These are phyloP conservation scores for Aspergillus eucalypticola DNA, from an alignment of 2,329 filamentous ascomycete genomes.

Conservation along the genomic window DNA sequence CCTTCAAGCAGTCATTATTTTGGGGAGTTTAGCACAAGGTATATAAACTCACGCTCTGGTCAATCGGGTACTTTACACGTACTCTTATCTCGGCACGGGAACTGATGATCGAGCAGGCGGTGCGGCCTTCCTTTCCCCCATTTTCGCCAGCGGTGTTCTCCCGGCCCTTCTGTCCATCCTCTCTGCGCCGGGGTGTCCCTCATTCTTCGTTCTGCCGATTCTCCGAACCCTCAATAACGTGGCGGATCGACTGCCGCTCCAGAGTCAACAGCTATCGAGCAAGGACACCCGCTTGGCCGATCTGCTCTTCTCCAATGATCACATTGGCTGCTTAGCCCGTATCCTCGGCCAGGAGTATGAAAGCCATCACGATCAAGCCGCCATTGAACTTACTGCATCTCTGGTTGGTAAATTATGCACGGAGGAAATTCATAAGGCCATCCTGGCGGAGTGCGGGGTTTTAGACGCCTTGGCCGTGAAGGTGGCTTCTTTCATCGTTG, in stretches of 20 bases:
- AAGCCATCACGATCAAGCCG: slow-evolving; percentile 55
- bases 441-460: slow-evolving; percentile 71
- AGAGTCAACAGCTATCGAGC: slow-evolving; percentile 53
- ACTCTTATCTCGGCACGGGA: slow-evolving; percentile 19
- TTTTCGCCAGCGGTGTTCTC: slow-evolving; percentile 69
- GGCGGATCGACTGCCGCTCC: slow-evolving; percentile 62
- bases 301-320: slow-evolving; percentile 62
- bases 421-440: slow-evolving; percentile 68
- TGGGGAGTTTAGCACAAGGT: slow-evolving; percentile 85
- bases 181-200: slow-evolving; percentile 64
- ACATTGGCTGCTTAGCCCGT: slow-evolving; percentile 62
- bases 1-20: slow-evolving; percentile 79
- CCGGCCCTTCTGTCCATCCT: slow-evolving; percentile 69
- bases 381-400: slow-evolving; percentile 43
- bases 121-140: slow-evolving; percentile 71
- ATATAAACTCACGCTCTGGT: slow-evolving; percentile 20
- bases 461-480: slow-evolving; percentile 76
- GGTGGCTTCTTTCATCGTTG: slow-evolving; percentile 69
- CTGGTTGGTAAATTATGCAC: slow-evolving; percentile 65
- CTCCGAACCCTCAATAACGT: slow-evolving; percentile 74
- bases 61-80: neutral
- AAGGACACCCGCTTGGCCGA: slow-evolving; percentile 59
- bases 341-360: slow-evolving; percentile 64
- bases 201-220: slow-evolving; percentile 69
- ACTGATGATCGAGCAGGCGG: slow-evolving; percentile 60